Evolutionary conservation across 371 early-diverging fungal species (phyloP).

Genomic region (Lichtheimia corymbifera): DNA sequence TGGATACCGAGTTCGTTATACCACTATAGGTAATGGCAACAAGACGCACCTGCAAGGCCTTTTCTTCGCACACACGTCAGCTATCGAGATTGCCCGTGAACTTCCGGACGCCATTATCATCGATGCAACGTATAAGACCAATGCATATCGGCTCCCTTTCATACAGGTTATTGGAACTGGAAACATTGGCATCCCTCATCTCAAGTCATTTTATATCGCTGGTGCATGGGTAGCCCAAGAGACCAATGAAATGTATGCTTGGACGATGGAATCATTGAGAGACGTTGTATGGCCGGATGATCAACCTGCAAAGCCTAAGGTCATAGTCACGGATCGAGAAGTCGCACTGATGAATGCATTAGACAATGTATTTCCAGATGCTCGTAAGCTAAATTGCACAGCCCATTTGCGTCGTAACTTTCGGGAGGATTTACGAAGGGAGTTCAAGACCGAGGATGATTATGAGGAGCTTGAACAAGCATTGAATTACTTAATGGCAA

Average conservation of each 20-base stretch:
- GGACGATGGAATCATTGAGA: not conserved
- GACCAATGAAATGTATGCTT: conserved; percentile 1
- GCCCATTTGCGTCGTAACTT: conserved; percentile 1
- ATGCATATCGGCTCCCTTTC: conserved; percentile 1
- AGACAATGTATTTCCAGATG: conserved; percentile 5
- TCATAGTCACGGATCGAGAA: conserved; percentile 4
- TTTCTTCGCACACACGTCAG: conserved; percentile 1
- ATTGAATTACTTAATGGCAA: not conserved
- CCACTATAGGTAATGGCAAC: not conserved
- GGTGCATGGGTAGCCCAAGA: conserved; percentile 9
- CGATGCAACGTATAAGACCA: conserved; percentile 17
- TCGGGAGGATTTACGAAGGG: not conserved
- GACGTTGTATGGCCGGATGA: conserved; percentile 1
- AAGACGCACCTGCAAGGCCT: not conserved
- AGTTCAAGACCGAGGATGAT: not conserved
- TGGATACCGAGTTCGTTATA: not conserved
- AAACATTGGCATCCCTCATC: conserved; percentile 1
- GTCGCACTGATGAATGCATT: conserved; percentile 3
- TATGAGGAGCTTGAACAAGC: not conserved
- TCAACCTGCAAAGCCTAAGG: not conserved
- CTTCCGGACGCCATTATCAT: conserved; percentile 6
- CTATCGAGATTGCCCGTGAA: not conserved
- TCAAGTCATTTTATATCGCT: conserved; percentile 15
- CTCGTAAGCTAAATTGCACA: not conserved
- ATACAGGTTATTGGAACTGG: conserved; percentile 3